phyloP scores from a whole-genome alignment of 441 rosid genomes.

The Melastoma candidum region DNA sequence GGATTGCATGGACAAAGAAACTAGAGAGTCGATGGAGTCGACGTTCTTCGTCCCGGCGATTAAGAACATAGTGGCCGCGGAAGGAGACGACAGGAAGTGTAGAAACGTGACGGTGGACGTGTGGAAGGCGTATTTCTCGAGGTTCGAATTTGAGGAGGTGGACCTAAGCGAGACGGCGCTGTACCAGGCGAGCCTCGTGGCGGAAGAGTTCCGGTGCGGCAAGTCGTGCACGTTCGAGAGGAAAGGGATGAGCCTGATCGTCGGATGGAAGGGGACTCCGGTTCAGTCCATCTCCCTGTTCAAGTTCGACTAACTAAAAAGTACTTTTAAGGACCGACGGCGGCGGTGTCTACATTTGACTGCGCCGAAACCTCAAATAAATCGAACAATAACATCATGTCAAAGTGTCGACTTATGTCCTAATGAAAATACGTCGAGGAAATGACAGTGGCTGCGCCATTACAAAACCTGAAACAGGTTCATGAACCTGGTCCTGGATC shows the following conservation, averaged over 20 bases:
- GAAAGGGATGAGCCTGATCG: slow-evolving; percentile 22
- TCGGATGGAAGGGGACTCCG: slow-evolving; percentile 36
- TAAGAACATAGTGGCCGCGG: slow-evolving; percentile 16
- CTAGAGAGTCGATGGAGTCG: slow-evolving; percentile 16
- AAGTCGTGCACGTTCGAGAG: slow-evolving; percentile 18
- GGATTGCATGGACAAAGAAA: slow-evolving; percentile 15
- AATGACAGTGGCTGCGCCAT: too few relatives aligned
- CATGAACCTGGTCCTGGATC: too few relatives aligned
- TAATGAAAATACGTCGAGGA: too few relatives aligned
- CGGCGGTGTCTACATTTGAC: too few relatives aligned
- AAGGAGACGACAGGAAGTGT: slow-evolving; percentile 21
- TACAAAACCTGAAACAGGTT: too few relatives aligned
- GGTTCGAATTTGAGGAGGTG: slow-evolving; percentile 17
- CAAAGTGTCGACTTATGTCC: too few relatives aligned
- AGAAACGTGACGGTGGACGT: slow-evolving; percentile 25
- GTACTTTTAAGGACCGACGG: too few relatives aligned
- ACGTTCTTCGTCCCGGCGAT: slow-evolving; percentile 16
- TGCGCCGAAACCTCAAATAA: too few relatives aligned
- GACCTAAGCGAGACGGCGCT: slow-evolving; percentile 21
- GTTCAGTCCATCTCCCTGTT: slow-evolving; percentile 28
- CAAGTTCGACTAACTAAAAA: slow-evolving; percentile 15
- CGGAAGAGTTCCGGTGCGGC: slow-evolving; percentile 15
- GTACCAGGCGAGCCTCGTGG: slow-evolving; percentile 24
- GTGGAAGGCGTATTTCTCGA: slow-evolving; percentile 22
- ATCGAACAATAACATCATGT: too few relatives aligned